Conservation (phyloP, 2,329 filamentous ascomycete genomes). For the Fusarium torulosum region DNA sequence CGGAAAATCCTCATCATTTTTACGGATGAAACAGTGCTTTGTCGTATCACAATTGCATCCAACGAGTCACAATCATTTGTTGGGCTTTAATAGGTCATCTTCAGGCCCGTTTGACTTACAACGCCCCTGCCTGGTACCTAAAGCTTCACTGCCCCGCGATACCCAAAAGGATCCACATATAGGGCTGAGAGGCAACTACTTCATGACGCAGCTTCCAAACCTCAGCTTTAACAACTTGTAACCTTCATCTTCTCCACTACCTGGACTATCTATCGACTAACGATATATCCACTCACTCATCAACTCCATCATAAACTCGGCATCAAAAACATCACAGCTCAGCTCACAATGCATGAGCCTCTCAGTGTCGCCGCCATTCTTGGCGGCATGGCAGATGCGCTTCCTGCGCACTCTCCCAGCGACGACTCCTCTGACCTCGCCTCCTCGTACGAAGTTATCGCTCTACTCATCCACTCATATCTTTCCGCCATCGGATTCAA, state of each 20-base stretch:
- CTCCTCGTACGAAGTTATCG: constrained; percentile 83
- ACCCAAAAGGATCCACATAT: constrained; percentile 43
- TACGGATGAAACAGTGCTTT: background rate
- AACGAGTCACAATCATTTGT: background rate
- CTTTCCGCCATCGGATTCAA: constrained; percentile 85
- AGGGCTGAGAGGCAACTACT: constrained; percentile 49
- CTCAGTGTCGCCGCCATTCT: constrained; percentile 58
- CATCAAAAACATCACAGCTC: background rate
- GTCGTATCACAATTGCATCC: background rate
- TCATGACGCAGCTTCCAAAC: constrained; percentile 43
- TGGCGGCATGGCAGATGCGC: constrained; percentile 68
- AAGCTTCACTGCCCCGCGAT: constrained; percentile 30
- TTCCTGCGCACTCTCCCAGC: constrained; percentile 65
- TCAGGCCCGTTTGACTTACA: background rate
- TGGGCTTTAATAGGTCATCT: background rate
- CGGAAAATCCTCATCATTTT: background rate
- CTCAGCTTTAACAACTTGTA: background rate
- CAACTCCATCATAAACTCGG: background rate
- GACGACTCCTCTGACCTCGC: constrained; percentile 73
- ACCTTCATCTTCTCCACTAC: background rate
- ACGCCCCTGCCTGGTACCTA: background rate
- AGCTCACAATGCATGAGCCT: constrained; percentile 44
- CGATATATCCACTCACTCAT: constrained; percentile 6
- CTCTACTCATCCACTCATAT: constrained; percentile 85
- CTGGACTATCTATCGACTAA: background rate